A percentile compares a stretch with the other conserved stretches of the same genome.
Evolutionary conservation across 305 asterid species (phyloP).

Genomic region (Rubia occidens): DNA sequence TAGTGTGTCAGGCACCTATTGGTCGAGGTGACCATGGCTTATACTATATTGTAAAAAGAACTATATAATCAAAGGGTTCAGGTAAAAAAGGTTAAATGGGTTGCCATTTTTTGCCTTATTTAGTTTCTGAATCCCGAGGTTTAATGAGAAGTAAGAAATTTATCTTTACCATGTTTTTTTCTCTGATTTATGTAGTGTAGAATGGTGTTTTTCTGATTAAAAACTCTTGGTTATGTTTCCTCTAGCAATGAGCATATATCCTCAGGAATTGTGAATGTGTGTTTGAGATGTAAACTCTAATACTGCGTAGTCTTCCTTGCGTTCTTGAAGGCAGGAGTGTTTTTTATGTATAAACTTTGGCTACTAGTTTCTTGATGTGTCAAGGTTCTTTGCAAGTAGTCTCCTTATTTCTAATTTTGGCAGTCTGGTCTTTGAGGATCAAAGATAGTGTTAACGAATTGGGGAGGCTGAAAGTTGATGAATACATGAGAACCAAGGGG

Average conservation of each 20-base stretch:
- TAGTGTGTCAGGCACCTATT: too few species aligned
- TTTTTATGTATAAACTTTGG: neutral
- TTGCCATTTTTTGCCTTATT: too few species aligned
- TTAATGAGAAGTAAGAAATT: too few species aligned
- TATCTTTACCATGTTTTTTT: too few species aligned
- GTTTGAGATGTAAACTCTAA: slow-evolving; percentile 2
- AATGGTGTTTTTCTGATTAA: neutral
- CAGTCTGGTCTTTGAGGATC: neutral
- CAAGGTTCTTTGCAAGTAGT: neutral
- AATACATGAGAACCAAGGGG: slow-evolving; percentile 62
- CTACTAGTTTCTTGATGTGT: too few species aligned
- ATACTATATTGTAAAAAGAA: too few species aligned
- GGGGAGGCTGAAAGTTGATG: slow-evolving; percentile 69
- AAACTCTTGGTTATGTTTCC: slow-evolving; percentile 25
- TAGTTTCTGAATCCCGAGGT: too few species aligned
- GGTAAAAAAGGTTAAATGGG: too few species aligned
- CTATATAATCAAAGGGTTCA: too few species aligned
- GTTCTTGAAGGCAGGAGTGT: neutral
- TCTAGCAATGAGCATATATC: slow-evolving; percentile 28
- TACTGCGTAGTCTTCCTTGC: neutral
- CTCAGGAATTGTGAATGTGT: neutral
- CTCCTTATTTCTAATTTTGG: neutral
- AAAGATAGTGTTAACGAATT: slow-evolving; percentile 34
- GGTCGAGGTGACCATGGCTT: too few species aligned
- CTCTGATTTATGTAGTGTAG: too few species aligned